Percentiles rank a stretch among this genome's conserved stretches.
phyloP scores from a whole-genome alignment of 352 stramenopile species.

The Albugo candida region DNA sequence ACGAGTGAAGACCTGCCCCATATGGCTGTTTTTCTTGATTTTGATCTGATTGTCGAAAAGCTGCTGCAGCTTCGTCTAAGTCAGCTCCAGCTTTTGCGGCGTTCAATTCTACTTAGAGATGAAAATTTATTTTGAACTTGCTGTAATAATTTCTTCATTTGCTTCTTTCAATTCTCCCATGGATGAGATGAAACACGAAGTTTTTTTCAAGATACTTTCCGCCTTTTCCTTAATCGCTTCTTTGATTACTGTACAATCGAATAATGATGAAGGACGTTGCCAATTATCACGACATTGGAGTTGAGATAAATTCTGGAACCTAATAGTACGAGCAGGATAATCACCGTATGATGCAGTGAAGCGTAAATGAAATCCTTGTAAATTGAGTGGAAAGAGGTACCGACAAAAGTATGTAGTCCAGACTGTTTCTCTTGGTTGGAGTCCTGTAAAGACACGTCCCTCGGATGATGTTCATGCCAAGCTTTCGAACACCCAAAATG shows the following conservation, averaged over 20 bases:
- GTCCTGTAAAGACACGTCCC: background rate
- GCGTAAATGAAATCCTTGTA: background rate
- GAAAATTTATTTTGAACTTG: background rate
- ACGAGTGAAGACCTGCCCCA: background rate
- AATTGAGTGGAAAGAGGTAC: background rate
- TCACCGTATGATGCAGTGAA: background rate
- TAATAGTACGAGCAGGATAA: background rate
- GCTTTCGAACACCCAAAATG: slow-evolving; percentile 6
- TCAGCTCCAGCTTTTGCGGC: background rate
- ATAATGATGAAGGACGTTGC: background rate
- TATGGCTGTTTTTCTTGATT: background rate
- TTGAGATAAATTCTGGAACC: background rate
- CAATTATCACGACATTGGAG: background rate
- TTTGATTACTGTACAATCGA: slow-evolving; percentile 1
- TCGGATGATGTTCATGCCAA: slow-evolving; percentile 7
- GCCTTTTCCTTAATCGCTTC: slow-evolving; percentile 2
- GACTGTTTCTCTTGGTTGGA: slow-evolving; percentile 4
- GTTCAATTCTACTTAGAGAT: background rate
- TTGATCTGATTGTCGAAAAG: background rate
- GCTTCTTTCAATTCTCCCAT: slow-evolving; percentile 6
- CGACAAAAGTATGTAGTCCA: slow-evolving; percentile 12
- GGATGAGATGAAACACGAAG: slow-evolving; percentile 1
- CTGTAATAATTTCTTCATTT: background rate
- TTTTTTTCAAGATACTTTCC: background rate
- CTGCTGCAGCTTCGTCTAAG: background rate